A percentile compares a stretch with the other conserved stretches of the same genome.
Evolutionary conservation across 306 rosid species (phyloP).

Genomic region (Trifolium dubium): DNA sequence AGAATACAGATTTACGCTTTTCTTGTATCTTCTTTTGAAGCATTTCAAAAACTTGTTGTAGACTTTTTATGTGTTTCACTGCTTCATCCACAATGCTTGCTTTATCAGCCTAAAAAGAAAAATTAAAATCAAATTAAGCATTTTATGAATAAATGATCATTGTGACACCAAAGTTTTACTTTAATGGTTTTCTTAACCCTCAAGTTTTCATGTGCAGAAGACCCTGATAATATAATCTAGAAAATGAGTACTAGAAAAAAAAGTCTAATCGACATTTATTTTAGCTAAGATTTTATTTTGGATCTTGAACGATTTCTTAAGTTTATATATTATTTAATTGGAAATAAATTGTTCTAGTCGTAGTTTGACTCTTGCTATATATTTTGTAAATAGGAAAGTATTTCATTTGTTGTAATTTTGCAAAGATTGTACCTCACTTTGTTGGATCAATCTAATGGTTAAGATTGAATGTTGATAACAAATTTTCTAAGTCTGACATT

Average conservation of each 20-base stretch:
- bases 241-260: too few species aligned
- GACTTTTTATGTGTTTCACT: slow-evolving; percentile 54
- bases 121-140: slow-evolving; percentile 10
- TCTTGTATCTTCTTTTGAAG: slow-evolving; percentile 62
- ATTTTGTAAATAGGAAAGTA: too few species aligned
- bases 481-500: not conserved
- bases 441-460: not conserved
- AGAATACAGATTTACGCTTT: slow-evolving; percentile 34
- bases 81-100: slow-evolving; percentile 79
- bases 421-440: not conserved
- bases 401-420: too few species aligned
- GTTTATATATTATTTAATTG: too few species aligned
- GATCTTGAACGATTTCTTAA: too few species aligned
- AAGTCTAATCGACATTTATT: too few species aligned
- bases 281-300: too few species aligned
- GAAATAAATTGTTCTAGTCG: too few species aligned
- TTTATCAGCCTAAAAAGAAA: slow-evolving; percentile 58
- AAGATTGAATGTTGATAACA: not conserved
- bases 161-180: not conserved
- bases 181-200: not conserved
- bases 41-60: slow-evolving; percentile 47
- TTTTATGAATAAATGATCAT: not conserved
- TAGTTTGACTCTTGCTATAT: too few species aligned
- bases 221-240: too few species aligned
- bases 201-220: too few species aligned